Percentiles rank a stretch among this genome's conserved stretches.
Evolutionary conservation across 768 basidiomycete genomes (phyloP).

Genomic region (Russula abietina): DNA sequence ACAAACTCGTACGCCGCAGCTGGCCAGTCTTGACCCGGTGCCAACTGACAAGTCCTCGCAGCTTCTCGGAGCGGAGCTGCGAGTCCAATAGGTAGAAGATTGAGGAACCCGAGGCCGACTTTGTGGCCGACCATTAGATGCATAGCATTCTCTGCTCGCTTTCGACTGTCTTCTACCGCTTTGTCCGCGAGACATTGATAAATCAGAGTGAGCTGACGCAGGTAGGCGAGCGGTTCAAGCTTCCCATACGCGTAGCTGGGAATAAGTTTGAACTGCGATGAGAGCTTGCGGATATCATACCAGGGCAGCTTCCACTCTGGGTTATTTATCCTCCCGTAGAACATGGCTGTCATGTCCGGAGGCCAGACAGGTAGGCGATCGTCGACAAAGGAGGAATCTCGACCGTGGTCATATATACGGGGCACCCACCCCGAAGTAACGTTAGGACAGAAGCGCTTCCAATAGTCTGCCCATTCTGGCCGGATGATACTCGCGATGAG

Average conservation of each 20-base stretch:
- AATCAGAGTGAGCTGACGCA: constrained; percentile 48
- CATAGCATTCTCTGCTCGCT: constrained; percentile 63
- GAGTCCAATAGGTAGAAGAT: constrained; percentile 59
- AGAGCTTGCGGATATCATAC: constrained; percentile 37
- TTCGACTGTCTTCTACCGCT: constrained; percentile 45
- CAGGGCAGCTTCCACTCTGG: constrained; percentile 60
- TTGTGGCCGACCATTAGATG: constrained; percentile 46
- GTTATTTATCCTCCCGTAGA: constrained; percentile 51
- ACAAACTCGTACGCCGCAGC: constrained; percentile 61
- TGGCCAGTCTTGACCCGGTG: constrained; percentile 71
- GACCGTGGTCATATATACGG: constrained; percentile 20
- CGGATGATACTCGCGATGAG: constrained; percentile 56
- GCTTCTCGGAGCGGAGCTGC: constrained; percentile 80
- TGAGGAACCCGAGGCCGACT: constrained; percentile 44
- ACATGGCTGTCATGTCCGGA: constrained; percentile 64
- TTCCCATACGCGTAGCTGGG: constrained; percentile 58
- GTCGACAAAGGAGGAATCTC: constrained; percentile 43
- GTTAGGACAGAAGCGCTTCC: constrained; percentile 75
- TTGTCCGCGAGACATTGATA: constrained; percentile 58
- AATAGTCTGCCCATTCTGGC: constrained; percentile 89
- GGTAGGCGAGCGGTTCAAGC: constrained; percentile 49
- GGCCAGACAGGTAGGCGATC: constrained; percentile 74
- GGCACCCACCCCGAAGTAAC: constrained; percentile 50
- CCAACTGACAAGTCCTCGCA: constrained; percentile 73
- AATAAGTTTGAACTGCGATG: constrained; percentile 43